Conservation (phyloP, 2,329 filamentous ascomycete species). For the Colletotrichum gigasporum region DNA sequence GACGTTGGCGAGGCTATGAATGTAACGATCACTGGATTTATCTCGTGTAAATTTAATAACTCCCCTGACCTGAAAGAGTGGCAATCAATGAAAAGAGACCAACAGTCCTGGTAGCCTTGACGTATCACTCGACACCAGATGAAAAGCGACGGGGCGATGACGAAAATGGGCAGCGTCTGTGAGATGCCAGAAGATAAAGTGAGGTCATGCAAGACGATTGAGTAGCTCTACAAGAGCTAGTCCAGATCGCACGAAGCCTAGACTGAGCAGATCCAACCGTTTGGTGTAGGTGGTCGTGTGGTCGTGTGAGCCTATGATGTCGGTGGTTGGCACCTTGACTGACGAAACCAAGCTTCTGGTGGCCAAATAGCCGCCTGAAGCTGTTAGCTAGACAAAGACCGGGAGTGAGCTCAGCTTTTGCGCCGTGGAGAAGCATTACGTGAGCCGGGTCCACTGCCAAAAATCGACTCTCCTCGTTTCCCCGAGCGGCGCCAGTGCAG, state of each 20-base stretch:
- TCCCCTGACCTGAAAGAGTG: background rate
- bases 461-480: background rate
- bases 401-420: too few species aligned
- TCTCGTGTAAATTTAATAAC: background rate
- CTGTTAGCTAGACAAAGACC: too few species aligned
- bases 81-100: too few species aligned
- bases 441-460: constrained; percentile 41
- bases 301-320: constrained; percentile 23
- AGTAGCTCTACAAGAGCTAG: background rate
- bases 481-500: constrained; percentile 9
- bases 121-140: background rate
- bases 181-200: too few species aligned
- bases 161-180: background rate
- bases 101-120: background rate
- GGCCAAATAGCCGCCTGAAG: background rate
- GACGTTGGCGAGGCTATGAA: background rate
- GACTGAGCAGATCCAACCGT: background rate
- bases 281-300: constrained; percentile 8
- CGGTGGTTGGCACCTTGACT: constrained; percentile 2
- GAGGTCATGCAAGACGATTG: constrained; percentile 22
- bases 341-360: background rate
- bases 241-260: constrained; percentile 12
- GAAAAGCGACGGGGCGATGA: background rate
- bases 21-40: constrained; percentile 3
- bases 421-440: constrained; percentile 6